Evolutionary conservation across 192 early-diverging fungal species (phyloP), one percentile per base, ranked within the genome.

Genomic region (Dispira parvispora): DNA sequence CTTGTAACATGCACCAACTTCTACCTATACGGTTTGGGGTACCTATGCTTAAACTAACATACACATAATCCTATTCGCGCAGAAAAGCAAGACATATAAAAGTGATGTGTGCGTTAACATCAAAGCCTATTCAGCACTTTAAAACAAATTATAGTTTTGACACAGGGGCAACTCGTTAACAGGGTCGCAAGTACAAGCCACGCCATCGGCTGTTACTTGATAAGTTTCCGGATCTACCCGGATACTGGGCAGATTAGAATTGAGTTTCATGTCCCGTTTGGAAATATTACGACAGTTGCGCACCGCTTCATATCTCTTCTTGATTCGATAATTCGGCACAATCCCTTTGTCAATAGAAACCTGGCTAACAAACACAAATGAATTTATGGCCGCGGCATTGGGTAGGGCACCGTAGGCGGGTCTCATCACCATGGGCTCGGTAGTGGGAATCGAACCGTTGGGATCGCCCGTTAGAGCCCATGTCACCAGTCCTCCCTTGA

Each of bases 391-490:
- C 12, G 82, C 67, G 20, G 82, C 81, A 26, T 76, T 74, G 3
- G 88, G 78, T 52, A 78, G 67, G 5, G 84, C 75, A 28, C 85
- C 94, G 70, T 87, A 98, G 87, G 90, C 89, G 11, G 90, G 91
- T 27, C 92, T 75, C 28, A 78, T 75, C 61, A 88, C 78, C 64
- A 93, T 78, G 5, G 94, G 94, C 71, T 98, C 82, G 0, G 92
- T 91, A 0, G 94, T 92, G 0, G 94, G 92, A 67, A 98, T 98
- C 6, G 90, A 93, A 0, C 84, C 94, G 62, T 97, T 95, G 52
- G 92, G 89, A 62, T 94, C 90, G 56, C 94, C 94, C 78, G 96
- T 92, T 67, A 84, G 79, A 18, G 85, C 80, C 66, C 80, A 92
- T 11, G 80, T 87, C 46, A 92, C 84, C 62, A 91, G 70, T 18